Percentiles rank a stretch among this genome's conserved stretches.
These are phyloP conservation scores for Penicillium paneum DNA, from an alignment of 2,329 filamentous ascomycete genomes.

Conservation along the genomic window DNA sequence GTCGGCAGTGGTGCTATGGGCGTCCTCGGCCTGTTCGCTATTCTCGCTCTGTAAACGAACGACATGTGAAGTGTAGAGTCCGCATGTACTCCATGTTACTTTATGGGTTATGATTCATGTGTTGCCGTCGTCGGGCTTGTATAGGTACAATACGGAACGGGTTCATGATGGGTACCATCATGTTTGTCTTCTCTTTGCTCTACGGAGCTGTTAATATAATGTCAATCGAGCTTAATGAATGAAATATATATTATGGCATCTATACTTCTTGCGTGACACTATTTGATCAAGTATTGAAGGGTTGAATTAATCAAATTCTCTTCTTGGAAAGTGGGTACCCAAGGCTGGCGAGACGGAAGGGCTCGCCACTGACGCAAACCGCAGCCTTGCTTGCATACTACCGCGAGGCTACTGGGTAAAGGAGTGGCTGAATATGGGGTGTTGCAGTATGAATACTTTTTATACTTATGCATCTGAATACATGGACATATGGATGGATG, in stretches of 20 bases:
- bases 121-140: conserved; percentile 13
- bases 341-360: too few relatives aligned
- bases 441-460: too few relatives aligned
- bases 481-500: not conserved
- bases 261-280: too few relatives aligned
- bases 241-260: not conserved
- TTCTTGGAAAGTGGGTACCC: not conserved
- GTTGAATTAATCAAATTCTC: too few relatives aligned
- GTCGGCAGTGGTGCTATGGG: conserved; percentile 36
- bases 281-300: not conserved
- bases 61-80: not conserved
- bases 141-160: conserved; percentile 18
- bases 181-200: conserved; percentile 3
- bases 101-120: conserved; percentile 17
- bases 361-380: too few relatives aligned
- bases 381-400: too few relatives aligned
- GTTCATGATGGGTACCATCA: conserved; percentile 7
- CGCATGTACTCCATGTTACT: not conserved
- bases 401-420: too few relatives aligned
- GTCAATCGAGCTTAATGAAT: conserved; percentile 11
- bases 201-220: conserved; percentile 16
- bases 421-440: too few relatives aligned
- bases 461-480: not conserved
- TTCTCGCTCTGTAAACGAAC: conserved; percentile 39
- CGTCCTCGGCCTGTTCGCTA: conserved; percentile 42